phyloP scores from a whole-genome alignment of 164 flowering plant species.

The Nelumbo lutea region DNA sequence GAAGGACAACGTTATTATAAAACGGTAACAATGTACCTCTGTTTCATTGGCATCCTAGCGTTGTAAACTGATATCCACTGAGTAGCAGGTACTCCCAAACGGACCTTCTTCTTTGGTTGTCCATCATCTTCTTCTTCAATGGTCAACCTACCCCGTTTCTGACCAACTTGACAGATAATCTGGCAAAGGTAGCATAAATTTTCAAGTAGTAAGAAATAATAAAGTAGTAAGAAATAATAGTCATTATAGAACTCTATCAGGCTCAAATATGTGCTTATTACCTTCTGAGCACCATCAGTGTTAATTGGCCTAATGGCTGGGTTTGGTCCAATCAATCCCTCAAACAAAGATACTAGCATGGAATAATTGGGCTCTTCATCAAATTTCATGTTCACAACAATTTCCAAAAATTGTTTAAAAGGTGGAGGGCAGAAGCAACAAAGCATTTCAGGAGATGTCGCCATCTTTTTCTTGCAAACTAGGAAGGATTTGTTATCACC shows the following conservation, averaged over 20 bases:
- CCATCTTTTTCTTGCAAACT: constrained; percentile 66
- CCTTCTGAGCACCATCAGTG: constrained; percentile 70
- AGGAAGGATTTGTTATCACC: constrained; percentile 66
- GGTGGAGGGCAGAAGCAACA: constrained; percentile 62
- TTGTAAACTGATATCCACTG: constrained; percentile 69
- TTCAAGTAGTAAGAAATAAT: too few species aligned
- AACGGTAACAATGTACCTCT: constrained; percentile 31
- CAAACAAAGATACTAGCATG: constrained; percentile 49
- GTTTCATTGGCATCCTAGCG: constrained; percentile 63
- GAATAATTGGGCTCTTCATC: constrained; percentile 67
- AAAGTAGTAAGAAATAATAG: too few species aligned
- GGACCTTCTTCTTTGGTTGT: constrained; percentile 55
- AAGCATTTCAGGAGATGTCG: constrained; percentile 52
- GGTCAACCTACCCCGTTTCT: constrained; percentile 54
- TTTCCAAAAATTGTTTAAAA: constrained; percentile 52
- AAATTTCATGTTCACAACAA: constrained; percentile 61
- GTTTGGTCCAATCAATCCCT: constrained; percentile 48
- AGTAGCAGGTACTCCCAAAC: constrained; percentile 59
- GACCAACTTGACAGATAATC: constrained; percentile 57
- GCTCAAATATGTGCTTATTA: constrained; percentile 1
- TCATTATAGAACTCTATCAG: neutral
- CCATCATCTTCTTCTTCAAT: constrained; percentile 54
- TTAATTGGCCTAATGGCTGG: constrained; percentile 58
- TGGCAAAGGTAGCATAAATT: constrained; percentile 3
- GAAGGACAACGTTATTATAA: neutral